phyloP scores from a whole-genome alignment of 2,329 filamentous ascomycete genomes.

The Aspergillus jensenii region DNA sequence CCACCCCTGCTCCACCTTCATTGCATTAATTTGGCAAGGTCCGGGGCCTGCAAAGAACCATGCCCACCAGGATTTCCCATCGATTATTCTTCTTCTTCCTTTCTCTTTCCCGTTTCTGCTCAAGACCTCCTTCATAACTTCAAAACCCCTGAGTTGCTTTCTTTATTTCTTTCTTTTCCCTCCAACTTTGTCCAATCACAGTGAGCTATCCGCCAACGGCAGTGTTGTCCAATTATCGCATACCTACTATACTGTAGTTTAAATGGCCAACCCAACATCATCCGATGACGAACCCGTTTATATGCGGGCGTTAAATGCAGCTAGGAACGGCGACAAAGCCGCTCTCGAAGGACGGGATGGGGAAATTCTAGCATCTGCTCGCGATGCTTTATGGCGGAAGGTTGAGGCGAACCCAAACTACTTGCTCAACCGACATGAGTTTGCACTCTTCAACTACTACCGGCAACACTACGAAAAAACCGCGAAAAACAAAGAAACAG shows the following conservation, averaged over 20 bases:
- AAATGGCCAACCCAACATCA: conserved; percentile 38
- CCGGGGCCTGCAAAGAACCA: conserved; percentile 18
- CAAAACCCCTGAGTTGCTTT: not conserved
- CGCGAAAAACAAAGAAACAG: conserved; percentile 32
- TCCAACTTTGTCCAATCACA: conserved; percentile 1
- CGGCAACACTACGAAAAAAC: conserved; percentile 63
- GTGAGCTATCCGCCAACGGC: not conserved
- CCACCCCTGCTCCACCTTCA: conserved; percentile 23
- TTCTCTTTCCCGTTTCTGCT: conserved; percentile 8
- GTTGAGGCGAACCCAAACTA: conserved; percentile 68
- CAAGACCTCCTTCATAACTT: conserved; percentile 7
- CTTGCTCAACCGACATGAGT: conserved; percentile 73
- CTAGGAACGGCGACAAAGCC: conserved; percentile 70
- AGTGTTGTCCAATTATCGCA: conserved; percentile 1
- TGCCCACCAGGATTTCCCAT: conserved; percentile 15
- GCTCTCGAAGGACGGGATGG: conserved; percentile 62
- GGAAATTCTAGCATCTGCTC: conserved; percentile 64
- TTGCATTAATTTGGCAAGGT: conserved; percentile 25
- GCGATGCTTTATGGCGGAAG: conserved; percentile 66
- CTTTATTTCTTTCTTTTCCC: not conserved
- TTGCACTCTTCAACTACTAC: conserved; percentile 84
- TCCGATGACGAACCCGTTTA: conserved; percentile 48
- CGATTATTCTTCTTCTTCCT: conserved; percentile 13
- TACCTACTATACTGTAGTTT: conserved; percentile 6
- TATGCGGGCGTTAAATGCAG: conserved; percentile 70